Base-by-base conservation (phyloP, 495 filamentous ascomycete species). In the Xylaria intraflava region DNA sequence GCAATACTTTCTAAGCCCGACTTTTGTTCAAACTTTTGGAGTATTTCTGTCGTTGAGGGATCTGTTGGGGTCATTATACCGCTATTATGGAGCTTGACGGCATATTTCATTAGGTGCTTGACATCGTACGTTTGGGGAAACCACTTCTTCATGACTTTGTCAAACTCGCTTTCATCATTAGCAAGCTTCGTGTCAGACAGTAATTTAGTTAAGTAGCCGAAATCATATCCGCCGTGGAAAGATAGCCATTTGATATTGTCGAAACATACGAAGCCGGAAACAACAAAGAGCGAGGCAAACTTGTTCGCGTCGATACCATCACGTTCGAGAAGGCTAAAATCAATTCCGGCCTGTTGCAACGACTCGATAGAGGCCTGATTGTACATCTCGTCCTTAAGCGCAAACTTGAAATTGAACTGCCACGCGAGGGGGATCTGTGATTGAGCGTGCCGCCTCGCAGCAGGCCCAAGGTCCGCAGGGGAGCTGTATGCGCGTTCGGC, bases 341-440 rank as follows among this genome's bases (percentile, higher is more conserved):
- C 89, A 50, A 96, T 87, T 6, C 93, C 94, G 0, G 88, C 86
- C 50, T 88, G 85, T 44, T 84, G 82, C 1, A 96, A 76, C 59
- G 94, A 86, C 49, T 91, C 83, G 57, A 95, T 96, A 23, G 91
- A 96, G 27, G 88, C 84, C 62, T 94, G 84, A 35, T 89, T 88
- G 70, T 91, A 97, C 93, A 98, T 98, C 71, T 98, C 93, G 4
- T 89, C 82, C 57, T 92, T 84, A 9, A 95, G 76, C 3, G 89
- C 90, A 66, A 97, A 98, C 61, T 91, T 88, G 72, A 98, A 98
- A 73, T 98, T 96, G 78, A 98, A 98, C 58, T 95, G 90, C 93
- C 93, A 98, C 17, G 93, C 95, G 61, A 85, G 92, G 9, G 90
- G 90, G 27, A 87, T 79, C 23, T 84, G 81, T 6, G 80, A 71